Conservation (phyloP, 208 protist genomes). For the Porcisia deanei region DNA sequence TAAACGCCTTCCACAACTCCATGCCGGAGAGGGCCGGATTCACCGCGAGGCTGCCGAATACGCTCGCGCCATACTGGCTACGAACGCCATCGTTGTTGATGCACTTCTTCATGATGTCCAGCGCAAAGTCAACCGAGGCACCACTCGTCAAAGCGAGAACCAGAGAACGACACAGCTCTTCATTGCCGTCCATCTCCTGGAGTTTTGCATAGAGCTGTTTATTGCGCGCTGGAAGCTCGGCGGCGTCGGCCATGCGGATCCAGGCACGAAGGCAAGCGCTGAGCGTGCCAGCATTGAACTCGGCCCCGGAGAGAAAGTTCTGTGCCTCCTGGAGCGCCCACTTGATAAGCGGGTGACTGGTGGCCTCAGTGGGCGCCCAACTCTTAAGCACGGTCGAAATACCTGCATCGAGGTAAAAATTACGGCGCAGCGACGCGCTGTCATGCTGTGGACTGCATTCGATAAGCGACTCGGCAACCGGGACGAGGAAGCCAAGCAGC, state of each 20-base stretch:
- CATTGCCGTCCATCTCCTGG: conserved; percentile 60
- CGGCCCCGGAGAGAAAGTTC: conserved; percentile 39
- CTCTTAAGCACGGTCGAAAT: conserved; percentile 31
- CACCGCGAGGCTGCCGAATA: conserved; percentile 51
- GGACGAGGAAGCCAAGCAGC: conserved; percentile 39
- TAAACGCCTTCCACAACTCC: conserved; percentile 78
- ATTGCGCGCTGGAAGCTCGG: conserved; percentile 28
- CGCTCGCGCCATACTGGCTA: conserved; percentile 69
- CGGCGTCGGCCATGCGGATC: conserved; percentile 33
- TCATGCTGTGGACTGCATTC: conserved; percentile 16
- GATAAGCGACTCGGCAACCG: conserved; percentile 26
- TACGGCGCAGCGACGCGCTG: conserved; percentile 30
- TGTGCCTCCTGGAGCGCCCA: conserved; percentile 69
- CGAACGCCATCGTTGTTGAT: conserved; percentile 69
- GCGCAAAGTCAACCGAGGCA: conserved; percentile 54
- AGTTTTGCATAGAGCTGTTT: conserved; percentile 52
- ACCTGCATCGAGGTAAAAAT: conserved; percentile 42
- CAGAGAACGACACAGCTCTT: conserved; percentile 67
- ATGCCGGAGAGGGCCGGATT: conserved; percentile 48
- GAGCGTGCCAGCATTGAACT: conserved; percentile 51
- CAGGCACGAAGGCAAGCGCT: conserved; percentile 47
- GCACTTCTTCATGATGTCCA: conserved; percentile 57
- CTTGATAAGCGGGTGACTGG: conserved; percentile 36
- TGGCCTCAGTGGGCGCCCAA: conserved; percentile 14
- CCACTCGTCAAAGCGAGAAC: conserved; percentile 61